These are phyloP conservation scores for Salvia hispanica DNA, from an alignment of 257 asterid genomes.

Conservation along the genomic window DNA sequence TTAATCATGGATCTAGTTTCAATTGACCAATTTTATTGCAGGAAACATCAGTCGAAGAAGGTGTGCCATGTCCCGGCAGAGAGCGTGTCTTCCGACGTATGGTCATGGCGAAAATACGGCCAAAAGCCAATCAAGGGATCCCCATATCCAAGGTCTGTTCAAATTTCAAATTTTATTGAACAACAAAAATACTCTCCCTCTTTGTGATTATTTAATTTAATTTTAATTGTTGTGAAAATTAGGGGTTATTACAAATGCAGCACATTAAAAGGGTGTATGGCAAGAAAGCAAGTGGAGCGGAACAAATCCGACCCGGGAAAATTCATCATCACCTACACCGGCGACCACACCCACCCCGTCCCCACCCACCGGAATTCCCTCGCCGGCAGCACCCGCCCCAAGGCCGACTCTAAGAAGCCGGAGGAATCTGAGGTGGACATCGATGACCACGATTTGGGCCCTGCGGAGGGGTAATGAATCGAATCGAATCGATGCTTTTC, in stretches of 20 bases:
- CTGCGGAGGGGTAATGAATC: slow-evolving; percentile 34
- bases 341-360: slow-evolving; percentile 57
- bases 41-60: slow-evolving; percentile 79
- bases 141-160: slow-evolving; percentile 71
- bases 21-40: slow-evolving; percentile 24
- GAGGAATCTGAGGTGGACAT: slow-evolving; percentile 39
- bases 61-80: slow-evolving; percentile 81
- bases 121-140: slow-evolving; percentile 97
- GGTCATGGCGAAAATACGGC: slow-evolving; percentile 99
- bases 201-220: no score
- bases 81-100: slow-evolving; percentile 70
- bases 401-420: slow-evolving; percentile 38
- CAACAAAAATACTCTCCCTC: no score
- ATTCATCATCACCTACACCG: slow-evolving; percentile 66
- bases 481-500: slow-evolving; percentile 53
- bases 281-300: slow-evolving; percentile 72
- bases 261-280: slow-evolving; percentile 61
- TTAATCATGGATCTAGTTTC: slow-evolving; percentile 17
- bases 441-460: slow-evolving; percentile 44
- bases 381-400: slow-evolving; percentile 52
- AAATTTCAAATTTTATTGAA: no score
- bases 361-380: slow-evolving; percentile 65
- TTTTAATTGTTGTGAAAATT: background rate
- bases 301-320: slow-evolving; percentile 54
- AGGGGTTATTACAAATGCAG: slow-evolving; percentile 71